Evolutionary conservation across 257 asterid species (phyloP).

Genomic region (Solanum clarkiae): DNA sequence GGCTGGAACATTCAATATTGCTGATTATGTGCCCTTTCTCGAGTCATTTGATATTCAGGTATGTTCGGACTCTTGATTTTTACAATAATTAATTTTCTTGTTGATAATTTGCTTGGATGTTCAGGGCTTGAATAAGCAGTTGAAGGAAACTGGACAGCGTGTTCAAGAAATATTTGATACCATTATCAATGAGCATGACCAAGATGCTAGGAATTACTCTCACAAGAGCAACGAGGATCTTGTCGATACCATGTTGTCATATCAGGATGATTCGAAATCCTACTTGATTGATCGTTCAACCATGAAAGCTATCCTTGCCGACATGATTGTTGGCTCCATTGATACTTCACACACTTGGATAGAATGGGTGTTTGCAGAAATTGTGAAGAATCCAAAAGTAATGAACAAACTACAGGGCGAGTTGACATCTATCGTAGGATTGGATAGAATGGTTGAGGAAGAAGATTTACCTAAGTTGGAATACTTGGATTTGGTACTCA

Average conservation of each 20-base stretch:
- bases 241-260: background rate
- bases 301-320: background rate
- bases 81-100: too few relatives aligned
- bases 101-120: background rate
- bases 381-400: background rate
- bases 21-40: slow-evolving; percentile 1
- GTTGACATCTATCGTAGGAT: background rate
- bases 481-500: slow-evolving; percentile 1
- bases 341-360: slow-evolving; percentile 6
- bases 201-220: background rate
- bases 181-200: slow-evolving; percentile 3
- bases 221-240: background rate
- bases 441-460: background rate
- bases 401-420: background rate
- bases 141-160: background rate
- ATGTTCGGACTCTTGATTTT: background rate
- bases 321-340: slow-evolving; percentile 1
- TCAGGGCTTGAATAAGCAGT: background rate
- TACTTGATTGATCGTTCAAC: background rate
- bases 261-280: background rate
- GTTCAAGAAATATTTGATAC: background rate
- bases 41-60: slow-evolving; percentile 3
- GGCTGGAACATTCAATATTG: background rate
- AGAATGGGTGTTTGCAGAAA: slow-evolving; percentile 1
- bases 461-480: background rate